These are phyloP conservation scores for Cyberlindnera maclurae DNA, from an alignment of 805 yeast species.

Conservation along the genomic window DNA sequence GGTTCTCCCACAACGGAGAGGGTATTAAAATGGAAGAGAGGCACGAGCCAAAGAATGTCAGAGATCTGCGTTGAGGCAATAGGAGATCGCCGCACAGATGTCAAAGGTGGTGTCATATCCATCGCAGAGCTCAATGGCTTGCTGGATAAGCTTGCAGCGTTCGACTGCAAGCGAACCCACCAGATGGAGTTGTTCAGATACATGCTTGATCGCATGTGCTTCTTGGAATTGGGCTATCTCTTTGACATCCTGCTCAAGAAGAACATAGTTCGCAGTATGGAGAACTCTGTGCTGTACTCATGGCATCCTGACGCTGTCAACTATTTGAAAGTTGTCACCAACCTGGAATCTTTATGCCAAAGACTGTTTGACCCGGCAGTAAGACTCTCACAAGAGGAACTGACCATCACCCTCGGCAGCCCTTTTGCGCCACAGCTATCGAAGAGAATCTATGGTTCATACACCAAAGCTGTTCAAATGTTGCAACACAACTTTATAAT, in stretches of 20 bases:
- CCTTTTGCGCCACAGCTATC: constrained; percentile 75
- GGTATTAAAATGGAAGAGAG: constrained; percentile 41
- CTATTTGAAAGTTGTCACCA: constrained; percentile 58
- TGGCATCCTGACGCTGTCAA: constrained; percentile 81
- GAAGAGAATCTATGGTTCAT: constrained; percentile 42
- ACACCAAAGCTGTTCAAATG: constrained; percentile 41
- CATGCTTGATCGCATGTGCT: constrained; percentile 47
- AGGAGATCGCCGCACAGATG: constrained; percentile 38
- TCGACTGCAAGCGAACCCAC: constrained; percentile 25
- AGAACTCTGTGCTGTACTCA: constrained; percentile 43
- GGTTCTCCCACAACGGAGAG: constrained; percentile 53
- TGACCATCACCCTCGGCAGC: constrained; percentile 27
- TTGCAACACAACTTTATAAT: constrained; percentile 49
- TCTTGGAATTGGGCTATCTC: constrained; percentile 61
- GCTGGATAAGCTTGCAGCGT: constrained; percentile 37
- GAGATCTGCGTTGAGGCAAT: constrained; percentile 43
- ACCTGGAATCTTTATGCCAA: constrained; percentile 52
- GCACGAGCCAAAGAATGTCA: constrained; percentile 38
- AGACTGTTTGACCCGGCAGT: constrained; percentile 43
- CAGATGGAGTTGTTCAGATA: constrained; percentile 40
- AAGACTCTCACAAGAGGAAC: constrained; percentile 35
- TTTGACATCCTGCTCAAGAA: constrained; percentile 58
- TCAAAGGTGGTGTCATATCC: constrained; percentile 29
- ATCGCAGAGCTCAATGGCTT: constrained; percentile 43
- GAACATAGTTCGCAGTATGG: constrained; percentile 55